These are phyloP conservation scores for Xylariaceae sp. DNA, from an alignment of 2,329 filamentous ascomycete species.

Conservation along the genomic window DNA sequence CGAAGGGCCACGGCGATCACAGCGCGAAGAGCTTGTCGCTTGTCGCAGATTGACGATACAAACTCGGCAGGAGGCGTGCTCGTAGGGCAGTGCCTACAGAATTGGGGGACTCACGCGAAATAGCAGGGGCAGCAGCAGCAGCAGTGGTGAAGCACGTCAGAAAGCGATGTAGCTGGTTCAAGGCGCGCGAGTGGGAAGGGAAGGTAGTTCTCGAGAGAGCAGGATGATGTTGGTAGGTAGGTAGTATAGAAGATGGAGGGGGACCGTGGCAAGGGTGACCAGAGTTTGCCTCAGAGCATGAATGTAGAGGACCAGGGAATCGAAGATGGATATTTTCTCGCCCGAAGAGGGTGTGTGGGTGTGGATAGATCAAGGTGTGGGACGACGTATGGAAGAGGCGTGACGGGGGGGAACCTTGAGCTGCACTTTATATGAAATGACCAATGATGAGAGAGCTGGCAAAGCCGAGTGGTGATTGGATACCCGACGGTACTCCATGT, in stretches of 20 bases:
- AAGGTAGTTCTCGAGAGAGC: not conserved
- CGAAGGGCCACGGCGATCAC: slow-evolving; percentile 18
- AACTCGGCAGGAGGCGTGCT: slow-evolving; percentile 28
- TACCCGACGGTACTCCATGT: slow-evolving; percentile 47
- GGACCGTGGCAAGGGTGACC: slow-evolving; percentile 1
- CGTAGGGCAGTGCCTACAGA: slow-evolving; percentile 30
- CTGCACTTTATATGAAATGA: slow-evolving; percentile 47
- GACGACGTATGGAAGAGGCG: slow-evolving; percentile 49
- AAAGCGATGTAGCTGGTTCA: not conserved
- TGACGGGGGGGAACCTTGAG: slow-evolving; percentile 39
- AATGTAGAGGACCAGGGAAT: slow-evolving; percentile 25
- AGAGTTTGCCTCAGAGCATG: slow-evolving; percentile 29
- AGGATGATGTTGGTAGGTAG: not conserved
- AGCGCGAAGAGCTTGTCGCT: slow-evolving; percentile 18
- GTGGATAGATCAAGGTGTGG: slow-evolving; percentile 37
- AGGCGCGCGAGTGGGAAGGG: not conserved
- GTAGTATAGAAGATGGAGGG: not conserved
- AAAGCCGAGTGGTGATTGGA: slow-evolving; percentile 40
- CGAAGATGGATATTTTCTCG: slow-evolving; percentile 27
- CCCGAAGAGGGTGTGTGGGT: slow-evolving; percentile 19
- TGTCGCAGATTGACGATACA: slow-evolving; percentile 29
- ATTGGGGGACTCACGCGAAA: slow-evolving; percentile 32
- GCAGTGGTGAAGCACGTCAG: slow-evolving; percentile 18
- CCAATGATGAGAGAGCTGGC: slow-evolving; percentile 41
- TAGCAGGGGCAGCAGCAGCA: slow-evolving; percentile 31